Base-by-base conservation (phyloP, 2,329 filamentous ascomycete species). In the Endoconidiophora polonica region DNA sequence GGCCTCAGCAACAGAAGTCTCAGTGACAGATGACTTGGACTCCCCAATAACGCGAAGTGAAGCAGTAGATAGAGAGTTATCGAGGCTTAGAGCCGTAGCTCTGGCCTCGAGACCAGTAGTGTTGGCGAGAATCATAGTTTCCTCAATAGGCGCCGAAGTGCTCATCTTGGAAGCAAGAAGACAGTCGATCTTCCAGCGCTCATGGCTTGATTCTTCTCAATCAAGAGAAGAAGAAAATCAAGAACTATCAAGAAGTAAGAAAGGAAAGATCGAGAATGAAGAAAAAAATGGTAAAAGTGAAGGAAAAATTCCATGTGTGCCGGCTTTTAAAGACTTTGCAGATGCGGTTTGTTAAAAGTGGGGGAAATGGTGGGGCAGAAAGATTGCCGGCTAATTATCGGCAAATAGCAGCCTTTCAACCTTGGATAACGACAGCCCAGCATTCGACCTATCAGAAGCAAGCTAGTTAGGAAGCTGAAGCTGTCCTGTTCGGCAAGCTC, bases 81-180 rank as follows among this genome's bases (percentile, higher is more conserved):
- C 20, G 16, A 55, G 49, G 40, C 26, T 50, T 44, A 53, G 36
- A 18, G 49, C 43, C 24, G 49, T 38, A 24, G 52, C 42, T 18
- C 14, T 36, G 24, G 44, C 38, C 38, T 46, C 49, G 18, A 54
- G 36, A 23, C 33, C 45, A 16, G 51, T 50, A n/a, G 46, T 46
- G 23, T 38, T 23, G 40, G 48, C 6, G 14, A 33, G 36, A 23
- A 40, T 39, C 20, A 14, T 44, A 24, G 46, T 44, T 38, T 54
- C 52, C 37, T 49, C 41, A 50, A 45, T 42, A 44, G 44, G 46
- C 36, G 52, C 50, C 44, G 50, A 18, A 48, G 42, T 50, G 47
- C 51, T 53, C 51, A 53, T 46, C 18, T 55, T 42, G 52, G 46
- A 50, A 46, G 38, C 49, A 33, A 33, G 26, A 41, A 44, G 42